These are phyloP conservation scores for Amanita inopinata DNA, from an alignment of 768 basidiomycete species.

Conservation along the genomic window DNA sequence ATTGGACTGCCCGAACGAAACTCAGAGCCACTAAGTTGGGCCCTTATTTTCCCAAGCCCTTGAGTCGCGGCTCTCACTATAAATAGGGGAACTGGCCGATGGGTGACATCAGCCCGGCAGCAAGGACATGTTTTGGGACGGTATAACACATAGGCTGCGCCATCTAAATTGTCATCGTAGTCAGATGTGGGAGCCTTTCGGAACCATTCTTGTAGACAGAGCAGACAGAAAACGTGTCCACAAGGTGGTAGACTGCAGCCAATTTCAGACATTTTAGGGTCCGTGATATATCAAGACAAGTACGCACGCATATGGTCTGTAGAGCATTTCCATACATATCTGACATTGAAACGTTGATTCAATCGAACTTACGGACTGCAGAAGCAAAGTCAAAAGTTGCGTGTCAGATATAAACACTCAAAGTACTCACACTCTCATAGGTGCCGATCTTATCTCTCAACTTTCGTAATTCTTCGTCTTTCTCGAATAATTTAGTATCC, in stretches of 20 bases:
- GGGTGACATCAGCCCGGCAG: constrained; percentile 48
- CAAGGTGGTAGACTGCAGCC: constrained; percentile 56
- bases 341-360: constrained; percentile 61
- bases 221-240: constrained; percentile 67
- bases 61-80: constrained; percentile 51
- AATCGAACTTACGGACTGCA: constrained; percentile 42
- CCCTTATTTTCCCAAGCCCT: constrained; percentile 37
- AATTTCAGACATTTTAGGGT: constrained; percentile 1
- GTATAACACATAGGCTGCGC: constrained; percentile 37
- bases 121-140: constrained; percentile 67
- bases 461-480: constrained; percentile 32
- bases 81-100: constrained; percentile 60
- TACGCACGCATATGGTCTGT: constrained; percentile 61
- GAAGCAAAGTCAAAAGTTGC: background rate
- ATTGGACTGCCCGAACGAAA: constrained; percentile 14
- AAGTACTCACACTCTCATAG: constrained; percentile 43
- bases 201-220: constrained; percentile 74
- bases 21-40: constrained; percentile 7
- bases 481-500: constrained; percentile 18
- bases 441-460: constrained; percentile 38
- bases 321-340: constrained; percentile 65
- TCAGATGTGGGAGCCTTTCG: constrained; percentile 45
- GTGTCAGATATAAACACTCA: background rate
- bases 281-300: background rate
- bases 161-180: constrained; percentile 26